phyloP scores from a whole-genome alignment of 768 basidiomycete species.

The Clitopilus passeckerianus region DNA sequence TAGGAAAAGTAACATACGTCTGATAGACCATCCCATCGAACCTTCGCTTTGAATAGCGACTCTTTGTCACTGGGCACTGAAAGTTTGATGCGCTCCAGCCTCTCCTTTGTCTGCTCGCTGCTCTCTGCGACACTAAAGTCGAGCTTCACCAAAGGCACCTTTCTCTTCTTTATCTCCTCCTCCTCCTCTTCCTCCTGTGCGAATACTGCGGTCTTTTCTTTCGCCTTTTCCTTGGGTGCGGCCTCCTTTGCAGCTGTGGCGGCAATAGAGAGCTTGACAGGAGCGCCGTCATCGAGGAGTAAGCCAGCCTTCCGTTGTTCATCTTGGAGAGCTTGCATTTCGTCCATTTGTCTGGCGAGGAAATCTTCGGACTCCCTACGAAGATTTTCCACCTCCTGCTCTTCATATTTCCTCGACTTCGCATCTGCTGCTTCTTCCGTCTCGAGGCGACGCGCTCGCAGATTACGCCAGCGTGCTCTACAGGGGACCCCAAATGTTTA shows the following conservation, averaged over 20 bases:
- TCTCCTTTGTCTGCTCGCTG: conserved; percentile 73
- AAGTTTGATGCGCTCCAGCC: conserved; percentile 70
- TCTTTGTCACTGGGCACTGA: conserved; percentile 78
- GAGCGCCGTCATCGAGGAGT: conserved; percentile 86
- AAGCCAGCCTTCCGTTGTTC: conserved; percentile 90
- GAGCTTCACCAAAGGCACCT: conserved; percentile 82
- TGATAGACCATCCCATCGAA: conserved; percentile 87
- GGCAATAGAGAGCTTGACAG: conserved; percentile 75
- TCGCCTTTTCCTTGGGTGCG: conserved; percentile 46
- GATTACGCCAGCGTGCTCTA: conserved; percentile 83
- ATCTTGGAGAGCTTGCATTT: conserved; percentile 88
- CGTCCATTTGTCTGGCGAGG: conserved; percentile 91
- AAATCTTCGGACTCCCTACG: conserved; percentile 91
- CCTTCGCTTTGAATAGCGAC: conserved; percentile 74
- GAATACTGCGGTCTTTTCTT: conserved; percentile 61
- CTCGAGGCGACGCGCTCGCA: conserved; percentile 63
- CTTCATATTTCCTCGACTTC: conserved; percentile 77
- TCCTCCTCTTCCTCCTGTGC: conserved; percentile 86
- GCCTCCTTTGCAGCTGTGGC: conserved; percentile 37
- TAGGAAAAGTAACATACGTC: conserved; percentile 52
- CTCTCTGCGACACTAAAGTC: conserved; percentile 84
- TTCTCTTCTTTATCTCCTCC: conserved; percentile 76
- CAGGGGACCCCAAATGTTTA: background rate
- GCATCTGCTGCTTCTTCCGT: conserved; percentile 83
- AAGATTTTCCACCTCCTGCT: conserved; percentile 81